Percentiles rank a stretch among this genome's conserved stretches.
These are phyloP conservation scores for Backusella tarrabulga DNA, from an alignment of 192 early-diverging fungal genomes.

Conservation along the genomic window DNA sequence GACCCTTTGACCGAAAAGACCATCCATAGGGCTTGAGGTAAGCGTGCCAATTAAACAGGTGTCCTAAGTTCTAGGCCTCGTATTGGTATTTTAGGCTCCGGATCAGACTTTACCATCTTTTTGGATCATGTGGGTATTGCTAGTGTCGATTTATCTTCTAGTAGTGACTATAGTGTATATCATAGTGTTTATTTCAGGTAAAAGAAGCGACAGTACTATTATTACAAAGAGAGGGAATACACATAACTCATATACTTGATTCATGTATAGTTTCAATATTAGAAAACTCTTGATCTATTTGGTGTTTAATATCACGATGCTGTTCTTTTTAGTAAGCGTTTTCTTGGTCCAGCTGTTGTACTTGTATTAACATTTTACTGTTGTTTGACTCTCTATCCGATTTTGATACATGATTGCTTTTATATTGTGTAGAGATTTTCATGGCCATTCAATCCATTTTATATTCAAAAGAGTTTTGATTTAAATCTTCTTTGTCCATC, in stretches of 20 bases:
- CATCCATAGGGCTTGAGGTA: constrained; percentile 49
- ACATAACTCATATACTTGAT: neutral
- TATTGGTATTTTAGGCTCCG: constrained; percentile 41
- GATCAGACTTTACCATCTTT: constrained; percentile 58
- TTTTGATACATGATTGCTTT: neutral
- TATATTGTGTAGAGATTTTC: neutral
- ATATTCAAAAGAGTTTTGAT: neutral
- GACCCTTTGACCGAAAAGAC: constrained; percentile 46
- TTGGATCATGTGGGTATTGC: constrained; percentile 62
- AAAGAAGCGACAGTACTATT: neutral
- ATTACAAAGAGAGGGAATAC: neutral
- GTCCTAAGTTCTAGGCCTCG: constrained; percentile 8
- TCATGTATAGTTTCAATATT: constrained; percentile 17
- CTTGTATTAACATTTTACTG: neutral
- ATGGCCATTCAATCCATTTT: neutral
- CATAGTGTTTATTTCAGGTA: constrained; percentile 63
- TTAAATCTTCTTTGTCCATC: neutral
- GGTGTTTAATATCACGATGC: neutral
- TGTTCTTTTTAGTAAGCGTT: neutral
- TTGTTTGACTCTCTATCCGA: neutral
- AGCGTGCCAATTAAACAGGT: neutral
- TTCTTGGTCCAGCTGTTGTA: neutral
- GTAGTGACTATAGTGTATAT: constrained; percentile 48
- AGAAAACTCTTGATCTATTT: neutral
- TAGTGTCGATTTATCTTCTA: constrained; percentile 52